Conservation (phyloP, 1,284 basidiomycete species). For the Nidula niveotomentosa region DNA sequence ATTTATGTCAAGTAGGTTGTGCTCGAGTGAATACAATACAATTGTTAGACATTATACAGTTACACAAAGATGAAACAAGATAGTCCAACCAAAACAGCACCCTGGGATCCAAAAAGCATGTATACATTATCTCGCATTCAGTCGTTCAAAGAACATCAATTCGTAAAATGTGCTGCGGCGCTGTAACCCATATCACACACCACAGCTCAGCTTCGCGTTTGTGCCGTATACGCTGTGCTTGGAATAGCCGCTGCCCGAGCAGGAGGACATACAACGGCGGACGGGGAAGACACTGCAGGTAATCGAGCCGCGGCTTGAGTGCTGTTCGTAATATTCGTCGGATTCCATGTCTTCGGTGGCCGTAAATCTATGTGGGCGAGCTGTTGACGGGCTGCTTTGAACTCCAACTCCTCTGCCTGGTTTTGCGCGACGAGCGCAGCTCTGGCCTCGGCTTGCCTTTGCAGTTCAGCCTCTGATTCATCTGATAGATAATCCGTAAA, state of each 20-base stretch:
- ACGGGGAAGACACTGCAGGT: background rate
- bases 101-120: too few relatives aligned
- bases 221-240: background rate
- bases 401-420: conserved; percentile 76
- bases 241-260: background rate
- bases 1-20: too few relatives aligned
- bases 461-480: conserved; percentile 80
- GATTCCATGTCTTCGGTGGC: conserved; percentile 75
- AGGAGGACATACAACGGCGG: background rate
- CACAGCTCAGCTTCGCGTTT: background rate
- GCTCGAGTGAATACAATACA: too few relatives aligned
- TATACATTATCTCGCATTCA: too few relatives aligned
- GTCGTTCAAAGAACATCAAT: too few relatives aligned
- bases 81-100: too few relatives aligned
- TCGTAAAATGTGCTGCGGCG: too few relatives aligned
- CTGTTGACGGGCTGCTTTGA: conserved; percentile 73
- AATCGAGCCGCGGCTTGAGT: background rate
- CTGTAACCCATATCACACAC: too few relatives aligned
- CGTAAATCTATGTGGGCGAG: conserved; percentile 69
- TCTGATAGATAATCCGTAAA: conserved; percentile 85
- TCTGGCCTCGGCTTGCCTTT: conserved; percentile 75
- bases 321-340: conserved; percentile 45
- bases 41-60: too few relatives aligned
- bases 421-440: conserved; percentile 75
- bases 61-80: too few relatives aligned